Conservation (phyloP, 495 filamentous ascomycete genomes). For the Aspergillus affinis region DNA sequence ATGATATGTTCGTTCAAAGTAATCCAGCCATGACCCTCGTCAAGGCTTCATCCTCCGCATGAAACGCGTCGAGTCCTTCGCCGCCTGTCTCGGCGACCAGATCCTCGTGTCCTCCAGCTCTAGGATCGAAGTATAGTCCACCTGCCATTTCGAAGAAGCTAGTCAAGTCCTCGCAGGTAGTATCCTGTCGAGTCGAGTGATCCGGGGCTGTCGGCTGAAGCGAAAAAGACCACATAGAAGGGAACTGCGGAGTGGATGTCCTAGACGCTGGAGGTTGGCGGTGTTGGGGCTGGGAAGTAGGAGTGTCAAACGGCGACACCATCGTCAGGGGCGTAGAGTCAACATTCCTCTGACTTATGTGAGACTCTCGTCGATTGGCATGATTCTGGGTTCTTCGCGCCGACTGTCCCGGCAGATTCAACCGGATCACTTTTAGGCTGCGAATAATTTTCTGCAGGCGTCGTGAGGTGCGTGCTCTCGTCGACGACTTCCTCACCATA, state of each 20-base stretch:
- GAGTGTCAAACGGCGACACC: conserved; percentile 8
- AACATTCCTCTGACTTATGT: neutral
- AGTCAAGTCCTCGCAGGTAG: conserved; percentile 40
- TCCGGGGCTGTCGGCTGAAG: conserved; percentile 14
- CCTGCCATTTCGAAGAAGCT: conserved; percentile 48
- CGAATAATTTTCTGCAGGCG: conserved; percentile 42
- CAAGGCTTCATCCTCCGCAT: conserved; percentile 43
- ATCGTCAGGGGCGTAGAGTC: neutral
- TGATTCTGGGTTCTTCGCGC: neutral
- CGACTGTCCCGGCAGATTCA: conserved; percentile 20
- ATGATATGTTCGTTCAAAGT: conserved; percentile 17
- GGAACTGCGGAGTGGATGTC: conserved; percentile 4
- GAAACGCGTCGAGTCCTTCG: conserved; percentile 31
- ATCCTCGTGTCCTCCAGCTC: conserved; percentile 4
- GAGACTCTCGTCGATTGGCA: neutral
- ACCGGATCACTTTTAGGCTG: conserved; percentile 37
- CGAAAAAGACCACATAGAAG: neutral
- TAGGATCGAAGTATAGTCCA: conserved; percentile 37
- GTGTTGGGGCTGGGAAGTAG: conserved; percentile 4
- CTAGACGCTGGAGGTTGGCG: conserved; percentile 9
- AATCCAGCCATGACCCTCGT: conserved; percentile 44
- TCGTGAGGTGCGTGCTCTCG: conserved; percentile 36
- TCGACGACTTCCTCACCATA: conserved; percentile 64
- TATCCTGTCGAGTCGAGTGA: conserved; percentile 13
- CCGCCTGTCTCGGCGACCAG: conserved; percentile 11